Base-by-base conservation (phyloP, 2,329 filamentous ascomycete species). In the Nothopassalora personata region DNA sequence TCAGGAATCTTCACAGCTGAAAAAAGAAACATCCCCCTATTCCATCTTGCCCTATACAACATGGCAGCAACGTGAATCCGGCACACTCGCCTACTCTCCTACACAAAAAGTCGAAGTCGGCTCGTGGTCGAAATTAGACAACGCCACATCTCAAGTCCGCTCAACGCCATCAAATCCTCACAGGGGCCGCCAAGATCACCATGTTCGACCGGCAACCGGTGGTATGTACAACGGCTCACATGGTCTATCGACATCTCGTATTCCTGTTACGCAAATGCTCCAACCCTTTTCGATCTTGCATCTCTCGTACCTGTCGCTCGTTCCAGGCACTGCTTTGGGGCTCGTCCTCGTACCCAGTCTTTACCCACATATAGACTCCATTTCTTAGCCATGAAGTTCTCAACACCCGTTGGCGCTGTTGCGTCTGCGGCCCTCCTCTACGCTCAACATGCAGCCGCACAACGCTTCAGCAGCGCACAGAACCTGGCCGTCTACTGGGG, bases 401-500 rank as follows among this genome's bases (percentile, higher is more conserved):
- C 49, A 3, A 15, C 28, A 5, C 34, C 15, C 13, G 28, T 34
- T 9, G 45, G 46, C 28, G 23, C 27, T 46, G n/a, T 33, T 31
- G 27, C 53, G 3, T 51, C 54, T 18, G 47, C 47, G 10, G 48
- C 18, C 9, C 28, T 53, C 50, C 36, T 53, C 36, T 27, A 31
- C 15, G 39, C 50, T 18, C 19, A 43, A 10, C 13, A 11, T 30
- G 23, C 33, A n/a, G 19, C 31, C 50, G 56, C 30, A 18, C 49
- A 51, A 13, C 46, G 52, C 34, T 49, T 56, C 10, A 46, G 47
- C 34, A 50, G 33, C 9, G 27, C 54, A 10, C 39, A 31, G 18
- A 56, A 60, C 23, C 19, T 58, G 15, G 56, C 31, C 10, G 13
- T 61, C 15, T 59, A 56, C 43, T 59, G 55, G 59, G 46, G 47